A percentile compares a stretch with the other conserved stretches of the same genome.
Conservation (phyloP, 768 basidiomycete species). For the Epithele typhae region DNA sequence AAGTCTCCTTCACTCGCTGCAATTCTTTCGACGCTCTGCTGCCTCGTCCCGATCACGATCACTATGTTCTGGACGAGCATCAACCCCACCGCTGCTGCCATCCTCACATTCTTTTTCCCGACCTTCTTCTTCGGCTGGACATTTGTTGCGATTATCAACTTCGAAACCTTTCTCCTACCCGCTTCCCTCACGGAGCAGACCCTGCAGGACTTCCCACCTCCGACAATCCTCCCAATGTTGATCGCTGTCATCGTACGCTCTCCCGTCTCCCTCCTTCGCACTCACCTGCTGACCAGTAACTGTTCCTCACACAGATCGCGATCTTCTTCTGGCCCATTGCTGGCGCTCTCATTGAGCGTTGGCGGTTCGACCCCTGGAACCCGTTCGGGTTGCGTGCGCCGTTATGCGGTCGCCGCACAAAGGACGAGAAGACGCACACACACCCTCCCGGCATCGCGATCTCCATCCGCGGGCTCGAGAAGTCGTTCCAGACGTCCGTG, state of each 20-base stretch:
- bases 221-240: constrained; percentile 42
- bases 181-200: no score
- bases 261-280: background rate
- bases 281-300: background rate
- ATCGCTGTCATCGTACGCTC: constrained; percentile 56
- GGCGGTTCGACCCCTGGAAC: constrained; percentile 55
- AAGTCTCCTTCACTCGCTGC: constrained; percentile 71
- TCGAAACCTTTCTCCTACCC: no score
- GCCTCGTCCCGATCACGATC: constrained; percentile 60
- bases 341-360: constrained; percentile 57
- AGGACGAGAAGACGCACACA: constrained; percentile 17
- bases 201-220: no score
- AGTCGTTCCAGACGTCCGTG: constrained; percentile 47
- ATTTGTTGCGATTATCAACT: no score
- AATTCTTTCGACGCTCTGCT: constrained; percentile 56
- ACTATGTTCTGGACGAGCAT: constrained; percentile 45
- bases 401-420: background rate
- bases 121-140: constrained; percentile 70
- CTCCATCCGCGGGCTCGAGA: constrained; percentile 54
- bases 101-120: constrained; percentile 70
- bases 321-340: constrained; percentile 70
- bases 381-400: no score
- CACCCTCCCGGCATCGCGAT: constrained; percentile 43
- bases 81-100: constrained; percentile 42
- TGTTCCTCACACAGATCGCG: constrained; percentile 56